Evolutionary conservation across 306 rosid species (phyloP).

Genomic region (Pyrus communis): DNA sequence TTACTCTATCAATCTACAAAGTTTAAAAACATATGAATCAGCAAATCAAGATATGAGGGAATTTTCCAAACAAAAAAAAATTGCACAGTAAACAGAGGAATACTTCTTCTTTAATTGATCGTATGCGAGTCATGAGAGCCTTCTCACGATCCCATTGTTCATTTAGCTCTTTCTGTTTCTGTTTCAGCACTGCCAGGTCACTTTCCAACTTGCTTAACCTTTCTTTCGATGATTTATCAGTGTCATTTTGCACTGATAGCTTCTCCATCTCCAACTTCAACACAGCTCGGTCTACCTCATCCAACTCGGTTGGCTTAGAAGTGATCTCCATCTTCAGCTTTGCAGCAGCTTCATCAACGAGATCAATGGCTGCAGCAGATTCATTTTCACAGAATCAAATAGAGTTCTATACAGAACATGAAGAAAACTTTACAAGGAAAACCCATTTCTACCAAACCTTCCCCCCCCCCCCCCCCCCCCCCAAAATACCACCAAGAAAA

Average conservation of each 20-base stretch:
- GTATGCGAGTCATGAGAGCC: slow-evolving; percentile 63
- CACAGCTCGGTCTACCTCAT: slow-evolving; percentile 79
- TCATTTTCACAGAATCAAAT: not conserved
- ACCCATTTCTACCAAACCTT: not conserved
- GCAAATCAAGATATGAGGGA: not conserved
- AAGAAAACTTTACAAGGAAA: not conserved
- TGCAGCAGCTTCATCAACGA: slow-evolving; percentile 98
- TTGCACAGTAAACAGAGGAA: not conserved
- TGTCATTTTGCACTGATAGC: slow-evolving; percentile 80
- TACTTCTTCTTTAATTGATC: slow-evolving; percentile 96
- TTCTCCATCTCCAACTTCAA: slow-evolving; percentile 97
- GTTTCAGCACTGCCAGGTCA: slow-evolving; percentile 68
- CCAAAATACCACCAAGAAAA: not conserved
- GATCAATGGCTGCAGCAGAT: slow-evolving; percentile 76
- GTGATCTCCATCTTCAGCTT: slow-evolving; percentile 96
- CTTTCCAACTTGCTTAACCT: slow-evolving; percentile 77
- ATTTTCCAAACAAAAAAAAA: not conserved
- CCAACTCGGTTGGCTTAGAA: slow-evolving; percentile 93
- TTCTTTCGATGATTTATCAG: slow-evolving; percentile 89
- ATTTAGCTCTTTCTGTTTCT: slow-evolving; percentile 65
- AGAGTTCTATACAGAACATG: not conserved
- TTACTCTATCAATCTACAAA: slow-evolving; percentile 86
- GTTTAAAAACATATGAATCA: not conserved
- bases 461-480: too few species aligned
- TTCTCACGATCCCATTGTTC: slow-evolving; percentile 90